Conservation (phyloP, 2,329 filamentous ascomycete species). For the Achaetomium macrosporum region DNA sequence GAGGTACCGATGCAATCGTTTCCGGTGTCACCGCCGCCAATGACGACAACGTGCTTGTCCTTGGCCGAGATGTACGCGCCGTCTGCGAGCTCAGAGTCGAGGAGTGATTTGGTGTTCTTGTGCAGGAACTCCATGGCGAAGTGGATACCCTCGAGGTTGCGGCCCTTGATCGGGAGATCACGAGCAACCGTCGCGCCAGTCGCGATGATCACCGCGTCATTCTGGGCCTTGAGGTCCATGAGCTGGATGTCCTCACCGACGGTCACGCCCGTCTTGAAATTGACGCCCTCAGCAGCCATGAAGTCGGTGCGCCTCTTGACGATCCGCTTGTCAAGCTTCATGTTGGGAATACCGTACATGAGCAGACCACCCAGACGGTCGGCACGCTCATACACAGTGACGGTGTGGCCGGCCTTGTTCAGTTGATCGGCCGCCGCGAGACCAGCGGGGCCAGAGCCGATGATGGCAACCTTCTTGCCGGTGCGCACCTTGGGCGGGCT, state of each 20-base stretch:
- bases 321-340: constrained; percentile 98
- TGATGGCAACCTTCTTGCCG: constrained; percentile 81
- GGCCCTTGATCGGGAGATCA: constrained; percentile 84
- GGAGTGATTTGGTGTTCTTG: constrained; percentile 94
- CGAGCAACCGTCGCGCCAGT: constrained; percentile 91
- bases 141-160: constrained; percentile 84
- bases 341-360: constrained; percentile 99
- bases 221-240: constrained; percentile 62
- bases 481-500: constrained; percentile 70
- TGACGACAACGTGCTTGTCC: constrained; percentile 92
- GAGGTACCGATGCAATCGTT: constrained; percentile 98
- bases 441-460: constrained; percentile 88
- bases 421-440: constrained; percentile 88
- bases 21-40: constrained; percentile 94
- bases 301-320: constrained; percentile 94
- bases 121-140: constrained; percentile 97
- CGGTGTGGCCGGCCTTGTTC: constrained; percentile 82
- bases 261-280: constrained; percentile 70
- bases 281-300: constrained; percentile 82
- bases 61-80: constrained; percentile 88
- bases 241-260: constrained; percentile 73
- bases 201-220: constrained; percentile 83
- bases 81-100: constrained; percentile 83
- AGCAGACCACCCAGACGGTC: constrained; percentile 86
- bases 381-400: constrained; percentile 88